Conservation (phyloP, 2,329 filamentous ascomycete species). For the Aspergillus felis region DNA sequence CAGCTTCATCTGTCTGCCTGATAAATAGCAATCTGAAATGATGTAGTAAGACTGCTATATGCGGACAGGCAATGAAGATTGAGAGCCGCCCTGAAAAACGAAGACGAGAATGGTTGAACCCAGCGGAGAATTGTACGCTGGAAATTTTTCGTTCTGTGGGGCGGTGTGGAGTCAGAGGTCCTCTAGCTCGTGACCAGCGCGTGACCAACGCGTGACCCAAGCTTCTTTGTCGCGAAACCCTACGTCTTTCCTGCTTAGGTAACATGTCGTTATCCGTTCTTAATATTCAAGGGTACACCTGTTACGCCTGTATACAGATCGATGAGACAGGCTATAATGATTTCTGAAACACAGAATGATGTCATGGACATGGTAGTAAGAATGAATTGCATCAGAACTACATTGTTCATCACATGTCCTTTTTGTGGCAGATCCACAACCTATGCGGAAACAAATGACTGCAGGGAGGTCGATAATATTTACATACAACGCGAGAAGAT, state of each 20-base stretch:
- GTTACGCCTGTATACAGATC: not conserved
- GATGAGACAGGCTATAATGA: not conserved
- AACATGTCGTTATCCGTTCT: not conserved
- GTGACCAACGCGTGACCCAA: conserved; percentile 16
- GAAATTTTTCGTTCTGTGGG: conserved; percentile 21
- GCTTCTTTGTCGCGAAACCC: not conserved
- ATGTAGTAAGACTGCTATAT: conserved; percentile 5
- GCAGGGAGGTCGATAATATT: not conserved
- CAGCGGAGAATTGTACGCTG: not conserved
- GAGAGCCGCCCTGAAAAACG: not conserved
- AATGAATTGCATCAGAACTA: not conserved
- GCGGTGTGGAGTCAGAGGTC: conserved; percentile 17
- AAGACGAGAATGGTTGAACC: conserved; percentile 1
- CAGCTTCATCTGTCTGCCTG: conserved; percentile 17
- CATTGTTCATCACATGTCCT: not conserved
- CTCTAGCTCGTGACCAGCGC: conserved; percentile 6
- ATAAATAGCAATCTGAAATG: conserved; percentile 9
- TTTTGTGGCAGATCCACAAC: not conserved
- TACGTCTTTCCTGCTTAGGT: not conserved
- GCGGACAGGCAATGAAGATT: conserved; percentile 14
- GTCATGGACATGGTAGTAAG: not conserved
- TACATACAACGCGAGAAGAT: conserved; percentile 5
- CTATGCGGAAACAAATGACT: conserved; percentile 1
- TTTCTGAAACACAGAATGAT: not conserved
- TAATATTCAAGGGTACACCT: too few relatives aligned